These are phyloP conservation scores for Paraleonurus japonicus DNA, from an alignment of 257 asterid species.

Conservation along the genomic window DNA sequence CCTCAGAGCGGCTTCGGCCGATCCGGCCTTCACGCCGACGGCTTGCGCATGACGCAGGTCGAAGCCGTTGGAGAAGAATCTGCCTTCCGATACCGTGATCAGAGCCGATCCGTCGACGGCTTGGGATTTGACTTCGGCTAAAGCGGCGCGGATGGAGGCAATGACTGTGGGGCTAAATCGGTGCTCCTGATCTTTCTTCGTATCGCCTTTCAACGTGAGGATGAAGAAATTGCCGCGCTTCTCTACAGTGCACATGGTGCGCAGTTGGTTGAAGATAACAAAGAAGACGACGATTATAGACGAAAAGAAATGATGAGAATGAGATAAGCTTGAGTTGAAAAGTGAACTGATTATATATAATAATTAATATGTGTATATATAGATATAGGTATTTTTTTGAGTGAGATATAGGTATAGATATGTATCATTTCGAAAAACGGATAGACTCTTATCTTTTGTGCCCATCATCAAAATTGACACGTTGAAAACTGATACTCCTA, in stretches of 20 bases:
- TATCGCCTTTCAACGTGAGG: slow-evolving; percentile 57
- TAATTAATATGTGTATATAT: too few species aligned
- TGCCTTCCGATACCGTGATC: slow-evolving; percentile 64
- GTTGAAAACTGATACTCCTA: too few species aligned
- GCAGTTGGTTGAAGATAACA: not conserved
- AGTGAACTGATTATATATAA: too few species aligned
- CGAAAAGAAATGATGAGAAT: not conserved
- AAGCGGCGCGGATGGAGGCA: slow-evolving; percentile 50
- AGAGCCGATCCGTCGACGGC: slow-evolving; percentile 67
- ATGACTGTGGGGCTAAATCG: slow-evolving; percentile 63
- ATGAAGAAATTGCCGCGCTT: slow-evolving; percentile 60
- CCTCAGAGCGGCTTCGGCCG: slow-evolving; percentile 40
- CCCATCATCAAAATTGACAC: too few species aligned
- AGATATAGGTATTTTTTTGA: too few species aligned
- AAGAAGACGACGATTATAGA: not conserved
- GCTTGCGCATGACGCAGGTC: slow-evolving; percentile 73
- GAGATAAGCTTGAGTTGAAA: not conserved
- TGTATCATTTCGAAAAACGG: too few species aligned
- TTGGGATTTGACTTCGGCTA: slow-evolving; percentile 61
- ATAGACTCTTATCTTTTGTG: too few species aligned
- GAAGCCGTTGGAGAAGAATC: slow-evolving; percentile 88
- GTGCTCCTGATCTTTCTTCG: slow-evolving; percentile 54
- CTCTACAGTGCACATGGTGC: slow-evolving; percentile 73
- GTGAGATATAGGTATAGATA: too few species aligned
- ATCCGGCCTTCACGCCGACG: slow-evolving; percentile 45